phyloP scores from a whole-genome alignment of 2,329 filamentous ascomycete species.

The Sporothrix brasiliensis region DNA sequence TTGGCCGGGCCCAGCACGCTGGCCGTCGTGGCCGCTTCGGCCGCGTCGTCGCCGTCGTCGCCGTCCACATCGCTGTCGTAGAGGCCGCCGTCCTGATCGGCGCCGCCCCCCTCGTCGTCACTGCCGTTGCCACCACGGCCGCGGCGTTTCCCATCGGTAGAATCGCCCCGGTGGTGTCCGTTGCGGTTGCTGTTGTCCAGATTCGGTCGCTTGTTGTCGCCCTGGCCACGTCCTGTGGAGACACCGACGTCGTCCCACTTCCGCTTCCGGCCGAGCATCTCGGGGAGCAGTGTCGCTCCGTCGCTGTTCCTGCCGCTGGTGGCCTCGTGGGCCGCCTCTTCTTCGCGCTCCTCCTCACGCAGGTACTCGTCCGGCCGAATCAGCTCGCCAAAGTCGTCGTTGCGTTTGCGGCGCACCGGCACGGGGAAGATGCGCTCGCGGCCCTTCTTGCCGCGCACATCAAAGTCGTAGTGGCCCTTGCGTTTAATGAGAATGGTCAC shows the following conservation, averaged over 20 bases:
- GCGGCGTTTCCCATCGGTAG: constrained; percentile 12
- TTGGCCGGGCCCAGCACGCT: constrained; percentile 71
- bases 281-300: constrained; percentile 48
- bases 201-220: constrained; percentile 61
- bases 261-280: constrained; percentile 83
- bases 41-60: constrained; percentile 59
- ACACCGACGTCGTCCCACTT: constrained; percentile 79
- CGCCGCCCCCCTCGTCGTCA: constrained; percentile 6
- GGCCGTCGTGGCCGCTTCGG: constrained; percentile 55
- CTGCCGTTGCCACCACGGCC: constrained; percentile 5
- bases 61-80: constrained; percentile 57
- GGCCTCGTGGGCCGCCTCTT: constrained; percentile 61
- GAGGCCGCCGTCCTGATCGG: background rate
- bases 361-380: constrained; percentile 94
- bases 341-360: constrained; percentile 85
- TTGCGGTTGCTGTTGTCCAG: constrained; percentile 36
- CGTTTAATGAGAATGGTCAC: constrained; percentile 87
- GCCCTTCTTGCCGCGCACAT: constrained; percentile 87
- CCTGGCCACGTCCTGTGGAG: background rate
- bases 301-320: constrained; percentile 52
- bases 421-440: constrained; percentile 92
- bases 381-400: constrained; percentile 90
- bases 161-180: constrained; percentile 35
- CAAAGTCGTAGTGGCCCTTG: constrained; percentile 90
- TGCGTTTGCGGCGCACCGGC: constrained; percentile 73